phyloP scores from a whole-genome alignment of 306 rosid species.

The Citrullus amarus region DNA sequence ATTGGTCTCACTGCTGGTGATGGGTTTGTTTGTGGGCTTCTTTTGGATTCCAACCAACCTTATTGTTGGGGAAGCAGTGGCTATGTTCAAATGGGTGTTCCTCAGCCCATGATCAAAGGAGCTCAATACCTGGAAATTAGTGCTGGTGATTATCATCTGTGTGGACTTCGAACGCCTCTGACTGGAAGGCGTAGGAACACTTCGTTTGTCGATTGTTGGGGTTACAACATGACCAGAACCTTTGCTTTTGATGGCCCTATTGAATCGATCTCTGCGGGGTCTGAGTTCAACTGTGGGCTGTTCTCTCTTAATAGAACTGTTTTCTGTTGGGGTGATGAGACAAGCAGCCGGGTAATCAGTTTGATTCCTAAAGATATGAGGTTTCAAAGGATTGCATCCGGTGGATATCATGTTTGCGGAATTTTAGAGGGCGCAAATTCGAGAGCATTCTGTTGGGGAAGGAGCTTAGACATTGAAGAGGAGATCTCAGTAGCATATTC shows the following conservation, averaged over 20 bases:
- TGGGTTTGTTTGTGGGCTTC: slow-evolving; percentile 88
- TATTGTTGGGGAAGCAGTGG: slow-evolving; percentile 91
- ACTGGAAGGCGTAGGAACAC: slow-evolving; percentile 46
- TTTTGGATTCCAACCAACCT: slow-evolving; percentile 63
- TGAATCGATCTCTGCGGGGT: slow-evolving; percentile 70
- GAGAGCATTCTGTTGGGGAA: slow-evolving; percentile 75
- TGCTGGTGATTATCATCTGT: slow-evolving; percentile 90
- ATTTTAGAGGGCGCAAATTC: slow-evolving; percentile 51
- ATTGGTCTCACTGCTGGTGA: slow-evolving; percentile 77
- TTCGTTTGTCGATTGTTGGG: slow-evolving; percentile 89
- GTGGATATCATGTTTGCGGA: slow-evolving; percentile 93
- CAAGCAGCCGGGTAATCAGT: slow-evolving; percentile 49
- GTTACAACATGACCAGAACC: slow-evolving; percentile 79
- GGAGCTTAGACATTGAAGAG: slow-evolving; percentile 59
- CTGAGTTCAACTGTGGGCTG: slow-evolving; percentile 79
- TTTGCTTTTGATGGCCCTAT: slow-evolving; percentile 62
- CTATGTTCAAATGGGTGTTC: slow-evolving; percentile 72
- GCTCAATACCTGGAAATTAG: slow-evolving; percentile 67
- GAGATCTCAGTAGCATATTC: slow-evolving; percentile 43
- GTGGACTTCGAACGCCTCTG: slow-evolving; percentile 57
- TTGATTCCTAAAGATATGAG: slow-evolving; percentile 38
- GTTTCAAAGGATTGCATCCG: slow-evolving; percentile 62
- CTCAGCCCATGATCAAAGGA: slow-evolving; percentile 61
- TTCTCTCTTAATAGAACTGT: slow-evolving; percentile 73
- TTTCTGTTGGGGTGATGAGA: slow-evolving; percentile 87